phyloP scores from a whole-genome alignment of 257 asterid genomes.

The Jasminum sambac region DNA sequence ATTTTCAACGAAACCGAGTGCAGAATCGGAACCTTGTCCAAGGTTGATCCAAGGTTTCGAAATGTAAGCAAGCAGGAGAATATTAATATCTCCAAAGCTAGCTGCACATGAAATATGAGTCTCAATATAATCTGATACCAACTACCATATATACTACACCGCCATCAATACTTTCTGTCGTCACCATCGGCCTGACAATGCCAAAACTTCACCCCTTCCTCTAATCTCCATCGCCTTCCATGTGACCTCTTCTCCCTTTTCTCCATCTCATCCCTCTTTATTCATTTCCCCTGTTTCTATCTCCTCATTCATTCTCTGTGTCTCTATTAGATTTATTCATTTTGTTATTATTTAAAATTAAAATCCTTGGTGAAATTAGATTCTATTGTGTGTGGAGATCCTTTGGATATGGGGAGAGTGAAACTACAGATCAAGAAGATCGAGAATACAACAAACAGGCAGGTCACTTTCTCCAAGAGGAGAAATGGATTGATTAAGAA shows the following conservation, averaged over 20 bases:
- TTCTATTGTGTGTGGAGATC: too few relatives aligned
- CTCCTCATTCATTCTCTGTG: conserved; percentile 11
- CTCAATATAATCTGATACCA: too few relatives aligned
- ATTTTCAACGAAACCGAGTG: conserved; percentile 7
- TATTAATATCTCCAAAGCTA: conserved; percentile 2
- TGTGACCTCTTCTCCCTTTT: conserved; percentile 26
- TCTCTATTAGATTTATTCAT: conserved; percentile 12
- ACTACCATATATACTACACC: conserved; percentile 30
- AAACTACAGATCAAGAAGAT: conserved; percentile 91
- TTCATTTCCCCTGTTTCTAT: not conserved
- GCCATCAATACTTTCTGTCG: conserved; percentile 43
- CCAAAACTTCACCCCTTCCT: conserved; percentile 37
- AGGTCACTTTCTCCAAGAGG: conserved; percentile 95
- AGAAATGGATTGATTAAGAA: conserved; percentile 94
- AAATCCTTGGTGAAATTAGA: too few relatives aligned
- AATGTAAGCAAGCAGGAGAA: conserved; percentile 26
- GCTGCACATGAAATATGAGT: not conserved
- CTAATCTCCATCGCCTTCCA: conserved; percentile 24
- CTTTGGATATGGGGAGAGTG: conserved; percentile 75
- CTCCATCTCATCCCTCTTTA: conserved; percentile 6
- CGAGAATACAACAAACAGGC: conserved; percentile 93
- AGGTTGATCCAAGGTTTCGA: not conserved
- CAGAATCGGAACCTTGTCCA: not conserved
- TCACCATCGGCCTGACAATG: conserved; percentile 66
- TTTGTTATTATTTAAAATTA: not conserved